Evolutionary conservation across 768 basidiomycete genomes (phyloP).

Genomic region (Mycena rebaudengoi): DNA sequence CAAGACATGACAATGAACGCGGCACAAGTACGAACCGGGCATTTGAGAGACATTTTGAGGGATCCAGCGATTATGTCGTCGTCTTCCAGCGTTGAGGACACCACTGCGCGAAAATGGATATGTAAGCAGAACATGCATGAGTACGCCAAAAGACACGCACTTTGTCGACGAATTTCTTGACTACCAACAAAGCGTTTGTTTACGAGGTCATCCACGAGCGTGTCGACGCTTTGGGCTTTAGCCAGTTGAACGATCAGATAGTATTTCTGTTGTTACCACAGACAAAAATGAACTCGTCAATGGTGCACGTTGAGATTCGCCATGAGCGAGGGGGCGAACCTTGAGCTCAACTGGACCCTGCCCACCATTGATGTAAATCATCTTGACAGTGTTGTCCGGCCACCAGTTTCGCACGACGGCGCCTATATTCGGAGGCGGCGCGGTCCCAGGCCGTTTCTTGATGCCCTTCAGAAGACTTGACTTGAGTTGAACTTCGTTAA

Average conservation of each 20-base stretch:
- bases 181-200: conserved; percentile 59
- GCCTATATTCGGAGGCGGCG: conserved; percentile 61
- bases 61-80: conserved; percentile 76
- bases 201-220: conserved; percentile 61
- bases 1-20: no score
- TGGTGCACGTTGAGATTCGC: no score
- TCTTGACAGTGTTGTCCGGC: conserved; percentile 58
- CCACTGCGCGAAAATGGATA: conserved; percentile 47
- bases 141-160: conserved; percentile 46
- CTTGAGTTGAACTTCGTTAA: conserved; percentile 55
- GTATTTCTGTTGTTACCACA: conserved; percentile 57
- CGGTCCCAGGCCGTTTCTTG: conserved; percentile 77
- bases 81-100: conserved; percentile 53
- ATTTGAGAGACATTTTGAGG: conserved; percentile 72
- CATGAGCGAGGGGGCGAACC: conserved; percentile 36
- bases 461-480: conserved; percentile 66
- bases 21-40: conserved; percentile 62
- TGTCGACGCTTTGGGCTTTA: conserved; percentile 60
- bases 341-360: conserved; percentile 42
- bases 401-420: no score
- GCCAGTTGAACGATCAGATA: conserved; percentile 71
- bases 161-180: conserved; percentile 57
- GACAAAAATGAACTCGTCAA: background rate
- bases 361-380: conserved; percentile 70
- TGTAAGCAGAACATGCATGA: background rate